Evolutionary conservation across 2,329 filamentous ascomycete genomes (phyloP).

Genomic region (Trichoderma atrobrunneum): DNA sequence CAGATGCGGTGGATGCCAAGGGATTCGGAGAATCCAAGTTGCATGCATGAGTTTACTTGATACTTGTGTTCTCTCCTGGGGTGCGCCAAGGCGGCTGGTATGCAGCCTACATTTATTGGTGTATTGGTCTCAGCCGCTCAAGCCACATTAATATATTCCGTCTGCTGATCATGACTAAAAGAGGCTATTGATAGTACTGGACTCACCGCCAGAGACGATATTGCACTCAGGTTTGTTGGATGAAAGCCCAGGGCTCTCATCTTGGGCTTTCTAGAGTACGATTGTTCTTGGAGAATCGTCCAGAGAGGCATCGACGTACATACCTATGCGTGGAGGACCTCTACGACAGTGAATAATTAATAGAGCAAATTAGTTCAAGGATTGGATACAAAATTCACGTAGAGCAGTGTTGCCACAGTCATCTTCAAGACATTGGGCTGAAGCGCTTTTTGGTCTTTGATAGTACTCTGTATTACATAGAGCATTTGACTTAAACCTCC

Average conservation of each 20-base stretch:
- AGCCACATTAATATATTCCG: conserved; percentile 3
- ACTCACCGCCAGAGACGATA: neutral
- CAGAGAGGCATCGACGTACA: neutral
- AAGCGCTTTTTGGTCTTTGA: neutral
- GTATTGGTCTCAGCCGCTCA: conserved; percentile 7
- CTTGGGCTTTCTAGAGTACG: neutral
- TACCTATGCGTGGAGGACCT: neutral
- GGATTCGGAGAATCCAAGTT: neutral
- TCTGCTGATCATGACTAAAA: neutral
- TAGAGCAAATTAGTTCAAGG: neutral
- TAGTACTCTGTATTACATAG: too few relatives aligned
- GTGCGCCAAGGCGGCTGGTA: neutral
- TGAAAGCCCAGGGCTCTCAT: too few relatives aligned
- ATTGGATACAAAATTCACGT: neutral
- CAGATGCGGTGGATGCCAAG: neutral
- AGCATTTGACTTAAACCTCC: neutral
- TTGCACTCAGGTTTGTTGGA: neutral
- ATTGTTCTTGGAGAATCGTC: neutral
- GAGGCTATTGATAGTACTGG: neutral
- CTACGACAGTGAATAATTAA: neutral
- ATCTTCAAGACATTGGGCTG: neutral
- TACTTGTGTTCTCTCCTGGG: neutral
- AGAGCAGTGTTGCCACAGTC: neutral
- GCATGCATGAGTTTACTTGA: neutral
- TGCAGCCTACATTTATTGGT: neutral